A percentile compares a stretch with the other conserved stretches of the same genome.
Evolutionary conservation across 768 basidiomycete genomes (phyloP).

Genomic region (Austroboletus festivus): DNA sequence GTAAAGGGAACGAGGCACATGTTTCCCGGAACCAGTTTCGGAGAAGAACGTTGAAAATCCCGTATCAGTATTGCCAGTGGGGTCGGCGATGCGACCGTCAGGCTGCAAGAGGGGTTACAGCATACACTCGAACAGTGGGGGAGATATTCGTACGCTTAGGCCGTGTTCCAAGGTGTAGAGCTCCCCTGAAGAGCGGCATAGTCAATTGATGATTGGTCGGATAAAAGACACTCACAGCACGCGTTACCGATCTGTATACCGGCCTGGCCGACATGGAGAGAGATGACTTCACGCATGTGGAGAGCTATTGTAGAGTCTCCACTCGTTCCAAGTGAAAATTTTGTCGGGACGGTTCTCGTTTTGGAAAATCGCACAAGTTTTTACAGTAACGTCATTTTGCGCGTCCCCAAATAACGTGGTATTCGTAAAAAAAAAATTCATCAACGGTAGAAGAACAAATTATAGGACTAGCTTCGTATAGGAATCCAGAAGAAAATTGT

Average conservation of each 20-base stretch:
- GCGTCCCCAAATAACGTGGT: slow-evolving; percentile 6
- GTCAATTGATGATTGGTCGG: too few relatives aligned
- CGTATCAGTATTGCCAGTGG: slow-evolving; percentile 54
- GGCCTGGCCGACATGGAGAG: slow-evolving; percentile 95
- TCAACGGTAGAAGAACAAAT: slow-evolving; percentile 27
- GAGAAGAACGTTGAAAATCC: slow-evolving; percentile 99
- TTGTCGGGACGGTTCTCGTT: slow-evolving; percentile 20
- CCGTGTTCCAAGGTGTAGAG: slow-evolving; percentile 98
- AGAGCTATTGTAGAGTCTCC: slow-evolving; percentile 10
- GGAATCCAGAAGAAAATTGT: slow-evolving; percentile 24
- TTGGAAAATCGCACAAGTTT: slow-evolving; percentile 29
- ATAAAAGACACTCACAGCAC: slow-evolving; percentile 66
- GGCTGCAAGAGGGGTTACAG: slow-evolving; percentile 49
- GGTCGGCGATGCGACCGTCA: slow-evolving; percentile 80
- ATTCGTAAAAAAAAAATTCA: slow-evolving; percentile 39
- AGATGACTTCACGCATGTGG: slow-evolving; percentile 90
- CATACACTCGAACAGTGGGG: slow-evolving; percentile 5
- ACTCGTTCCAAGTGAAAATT: slow-evolving; percentile 19
- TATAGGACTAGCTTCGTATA: slow-evolving; percentile 30
- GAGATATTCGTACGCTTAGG: slow-evolving; percentile 69
- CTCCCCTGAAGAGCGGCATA: slow-evolving; percentile 61
- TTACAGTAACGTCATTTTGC: too few relatives aligned
- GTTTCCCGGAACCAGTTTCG: slow-evolving; percentile 89
- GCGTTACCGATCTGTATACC: slow-evolving; percentile 94
- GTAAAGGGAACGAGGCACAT: slow-evolving; percentile 95